A percentile compares a stretch with the other conserved stretches of the same genome.
Evolutionary conservation across 2,329 filamentous ascomycete species (phyloP).

Genomic region (Dryadomyces sulphureus): DNA sequence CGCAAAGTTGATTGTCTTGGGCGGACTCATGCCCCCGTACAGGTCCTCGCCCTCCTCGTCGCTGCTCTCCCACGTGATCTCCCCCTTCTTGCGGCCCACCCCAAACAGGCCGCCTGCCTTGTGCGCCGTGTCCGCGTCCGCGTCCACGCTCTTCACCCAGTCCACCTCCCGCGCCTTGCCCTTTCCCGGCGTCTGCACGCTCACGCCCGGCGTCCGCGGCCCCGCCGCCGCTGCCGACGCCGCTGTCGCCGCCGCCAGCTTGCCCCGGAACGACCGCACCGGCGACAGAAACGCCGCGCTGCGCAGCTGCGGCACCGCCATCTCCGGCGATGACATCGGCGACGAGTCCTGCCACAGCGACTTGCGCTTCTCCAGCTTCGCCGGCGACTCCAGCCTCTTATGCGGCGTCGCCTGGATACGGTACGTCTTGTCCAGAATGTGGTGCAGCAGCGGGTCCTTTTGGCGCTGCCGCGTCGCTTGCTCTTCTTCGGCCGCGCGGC

Average conservation of each 20-base stretch:
- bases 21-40: constrained; percentile 68
- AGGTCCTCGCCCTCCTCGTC: constrained; percentile 48
- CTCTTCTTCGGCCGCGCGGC: constrained; percentile 14
- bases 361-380: constrained; percentile 8
- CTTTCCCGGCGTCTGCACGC: constrained; percentile 63
- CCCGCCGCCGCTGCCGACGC: constrained; percentile 26
- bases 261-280: constrained; percentile 28
- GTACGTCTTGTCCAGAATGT: constrained; percentile 90
- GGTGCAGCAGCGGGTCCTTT: constrained; percentile 72
- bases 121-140: not conserved
- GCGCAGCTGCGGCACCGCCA: constrained; percentile 67
- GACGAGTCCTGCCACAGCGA: constrained; percentile 35
- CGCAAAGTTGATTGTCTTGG: constrained; percentile 83
- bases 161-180: constrained; percentile 31
- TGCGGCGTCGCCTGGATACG: constrained; percentile 85
- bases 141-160: constrained; percentile 3
- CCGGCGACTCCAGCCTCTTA: constrained; percentile 28
- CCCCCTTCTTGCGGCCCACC: constrained; percentile 27
- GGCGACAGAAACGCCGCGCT: constrained; percentile 78
- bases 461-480: constrained; percentile 18
- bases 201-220: constrained; percentile 66
- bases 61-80: constrained; percentile 61
- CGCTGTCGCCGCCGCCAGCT: constrained; percentile 26
- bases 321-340: constrained; percentile 60
- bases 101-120: constrained; percentile 2